These are phyloP conservation scores for Podospora tetraspora DNA, from an alignment of 495 filamentous ascomycete genomes.

Conservation along the genomic window DNA sequence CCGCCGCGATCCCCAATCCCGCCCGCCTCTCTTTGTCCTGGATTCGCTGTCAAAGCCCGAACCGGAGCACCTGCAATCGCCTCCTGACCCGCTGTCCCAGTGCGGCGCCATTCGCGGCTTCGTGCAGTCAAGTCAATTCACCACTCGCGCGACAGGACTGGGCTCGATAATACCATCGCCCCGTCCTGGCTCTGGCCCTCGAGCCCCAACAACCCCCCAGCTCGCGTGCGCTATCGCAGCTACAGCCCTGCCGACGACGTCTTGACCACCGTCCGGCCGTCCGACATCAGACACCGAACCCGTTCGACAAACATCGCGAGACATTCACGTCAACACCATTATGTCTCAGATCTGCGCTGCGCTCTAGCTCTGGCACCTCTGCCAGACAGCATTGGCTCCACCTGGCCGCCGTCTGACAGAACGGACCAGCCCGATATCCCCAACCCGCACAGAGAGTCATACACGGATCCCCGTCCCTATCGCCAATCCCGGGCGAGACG, in stretches of 20 bases:
- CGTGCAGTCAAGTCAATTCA: not conserved
- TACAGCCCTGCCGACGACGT: not conserved
- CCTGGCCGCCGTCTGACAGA: constrained; percentile 11
- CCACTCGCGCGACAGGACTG: not conserved
- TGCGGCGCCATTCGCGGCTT: constrained; percentile 1
- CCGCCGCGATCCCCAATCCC: constrained; percentile 5
- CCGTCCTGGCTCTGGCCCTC: not conserved
- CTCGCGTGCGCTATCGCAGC: not conserved
- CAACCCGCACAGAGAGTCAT: constrained; percentile 16
- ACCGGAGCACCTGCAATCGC: constrained; percentile 4
- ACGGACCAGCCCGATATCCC: constrained; percentile 2
- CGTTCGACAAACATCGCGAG: constrained; percentile 16
- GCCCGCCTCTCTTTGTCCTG: not conserved
- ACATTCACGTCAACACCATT: constrained; percentile 38
- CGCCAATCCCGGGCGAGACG: constrained; percentile 1
- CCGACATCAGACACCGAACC: not conserved
- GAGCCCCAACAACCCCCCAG: not conserved
- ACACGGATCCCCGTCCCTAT: not conserved
- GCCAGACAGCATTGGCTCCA: constrained; percentile 36
- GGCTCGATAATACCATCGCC: constrained; percentile 9
- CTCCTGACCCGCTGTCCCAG: constrained; percentile 6
- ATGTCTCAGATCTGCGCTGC: constrained; percentile 45
- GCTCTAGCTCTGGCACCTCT: constrained; percentile 46
- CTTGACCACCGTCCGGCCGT: not conserved
- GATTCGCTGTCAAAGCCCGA: constrained; percentile 17